A percentile compares a stretch with the other conserved stretches of the same genome.
These are phyloP conservation scores for Cryptosporidium tyzzeri DNA, from an alignment of 169 alveolate species.

Conservation along the genomic window DNA sequence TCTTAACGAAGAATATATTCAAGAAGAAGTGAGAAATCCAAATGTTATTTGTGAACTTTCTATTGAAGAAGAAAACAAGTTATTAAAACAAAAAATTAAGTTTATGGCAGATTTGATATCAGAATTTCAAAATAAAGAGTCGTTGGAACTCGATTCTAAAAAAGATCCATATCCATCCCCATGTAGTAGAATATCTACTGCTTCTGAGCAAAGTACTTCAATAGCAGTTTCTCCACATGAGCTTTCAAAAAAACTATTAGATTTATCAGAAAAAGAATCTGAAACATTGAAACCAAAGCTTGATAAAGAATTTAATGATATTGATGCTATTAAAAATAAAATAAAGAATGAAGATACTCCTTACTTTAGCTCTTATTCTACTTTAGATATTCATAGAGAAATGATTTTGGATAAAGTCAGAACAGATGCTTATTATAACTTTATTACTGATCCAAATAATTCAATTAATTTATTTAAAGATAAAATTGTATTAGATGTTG, in stretches of 20 bases:
- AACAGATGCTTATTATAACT: conserved; percentile 91
- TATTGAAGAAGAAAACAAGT: conserved; percentile 42
- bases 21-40: conserved; percentile 2
- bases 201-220: not conserved
- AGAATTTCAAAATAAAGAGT: conserved; percentile 19
- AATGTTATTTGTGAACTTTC: conserved; percentile 28
- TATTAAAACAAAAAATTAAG: conserved; percentile 34
- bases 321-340: not conserved
- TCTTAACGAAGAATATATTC: not conserved
- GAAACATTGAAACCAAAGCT: not conserved
- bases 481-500: conserved; percentile 89
- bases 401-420: conserved; percentile 92
- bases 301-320: not conserved
- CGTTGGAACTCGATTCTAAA: not conserved
- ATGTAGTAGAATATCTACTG: conserved; percentile 16
- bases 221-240: not conserved
- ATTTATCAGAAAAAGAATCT: conserved; percentile 9
- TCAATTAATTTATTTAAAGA: conserved; percentile 84
- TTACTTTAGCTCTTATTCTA: conserved; percentile 92
- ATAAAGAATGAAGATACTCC: conserved; percentile 71
- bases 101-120: conserved; percentile 12
- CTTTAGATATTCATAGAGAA: conserved; percentile 91
- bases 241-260: not conserved
- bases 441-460: conserved; percentile 83
- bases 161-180: conserved; percentile 42